A percentile compares a stretch with the other conserved stretches of the same genome.
phyloP scores from a whole-genome alignment of 208 protist genomes.

The Endotrypanum monterogeii region DNA sequence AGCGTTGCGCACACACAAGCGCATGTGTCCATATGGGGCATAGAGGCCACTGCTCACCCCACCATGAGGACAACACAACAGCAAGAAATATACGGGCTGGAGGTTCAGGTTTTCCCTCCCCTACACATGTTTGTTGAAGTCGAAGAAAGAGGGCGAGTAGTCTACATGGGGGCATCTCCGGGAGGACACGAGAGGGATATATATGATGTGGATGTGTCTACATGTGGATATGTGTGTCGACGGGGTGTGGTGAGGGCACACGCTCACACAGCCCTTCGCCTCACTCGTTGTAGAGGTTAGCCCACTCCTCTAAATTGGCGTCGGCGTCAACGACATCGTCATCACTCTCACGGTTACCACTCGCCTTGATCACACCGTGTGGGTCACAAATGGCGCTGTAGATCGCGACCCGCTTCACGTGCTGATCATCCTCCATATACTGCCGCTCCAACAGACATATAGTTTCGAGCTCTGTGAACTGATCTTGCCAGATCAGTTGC shows the following conservation, averaged over 20 bases:
- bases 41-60: too few species aligned
- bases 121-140: background rate
- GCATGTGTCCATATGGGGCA: too few species aligned
- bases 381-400: constrained; percentile 11
- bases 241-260: background rate
- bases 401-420: constrained; percentile 18
- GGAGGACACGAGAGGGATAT: background rate
- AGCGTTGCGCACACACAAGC: background rate
- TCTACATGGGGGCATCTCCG: background rate
- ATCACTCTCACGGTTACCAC: background rate
- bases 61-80: too few species aligned
- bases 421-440: constrained; percentile 31
- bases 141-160: background rate
- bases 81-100: background rate
- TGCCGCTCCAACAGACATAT: constrained; percentile 33
- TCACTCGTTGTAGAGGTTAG: constrained; percentile 12
- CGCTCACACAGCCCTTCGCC: background rate
- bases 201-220: background rate
- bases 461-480: constrained; percentile 29
- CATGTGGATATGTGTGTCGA: background rate
- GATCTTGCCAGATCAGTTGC: constrained; percentile 25
- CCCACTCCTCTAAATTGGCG: constrained; percentile 1
- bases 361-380: background rate
- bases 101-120: too few species aligned
- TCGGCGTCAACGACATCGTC: background rate